Conservation (phyloP, 1,284 basidiomycete species). For the Leccinum cinnamomeum region DNA sequence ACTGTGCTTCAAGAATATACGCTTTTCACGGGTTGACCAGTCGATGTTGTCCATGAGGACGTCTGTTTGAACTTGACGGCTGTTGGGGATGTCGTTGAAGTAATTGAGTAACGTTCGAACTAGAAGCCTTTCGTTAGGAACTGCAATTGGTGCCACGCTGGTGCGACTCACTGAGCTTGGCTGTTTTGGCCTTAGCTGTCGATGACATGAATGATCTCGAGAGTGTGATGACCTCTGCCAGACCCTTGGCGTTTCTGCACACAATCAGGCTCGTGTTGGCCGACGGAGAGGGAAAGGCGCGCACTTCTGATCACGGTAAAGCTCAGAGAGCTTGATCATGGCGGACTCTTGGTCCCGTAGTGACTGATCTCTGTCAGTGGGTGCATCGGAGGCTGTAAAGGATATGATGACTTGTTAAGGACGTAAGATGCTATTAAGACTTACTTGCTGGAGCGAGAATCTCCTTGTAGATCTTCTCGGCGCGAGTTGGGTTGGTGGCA, state of each 20-base stretch:
- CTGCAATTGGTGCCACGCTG: background rate
- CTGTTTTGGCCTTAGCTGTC: constrained; percentile 97
- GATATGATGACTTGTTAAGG: constrained; percentile 7
- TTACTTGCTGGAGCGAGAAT: constrained; percentile 48
- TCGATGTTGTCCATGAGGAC: constrained; percentile 89
- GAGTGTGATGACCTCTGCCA: constrained; percentile 85
- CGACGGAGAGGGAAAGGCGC: constrained; percentile 29
- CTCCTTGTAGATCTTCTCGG: constrained; percentile 70
- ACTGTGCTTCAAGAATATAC: constrained; percentile 94
- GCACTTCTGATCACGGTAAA: constrained; percentile 86
- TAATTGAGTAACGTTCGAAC: constrained; percentile 92
- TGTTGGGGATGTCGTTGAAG: constrained; percentile 78
- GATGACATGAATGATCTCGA: constrained; percentile 91
- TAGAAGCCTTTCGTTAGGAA: constrained; percentile 33
- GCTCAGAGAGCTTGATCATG: constrained; percentile 82
- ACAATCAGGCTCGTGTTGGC: background rate
- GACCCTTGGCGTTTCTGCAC: constrained; percentile 76
- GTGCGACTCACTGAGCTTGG: constrained; percentile 80
- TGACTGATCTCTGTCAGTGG: constrained; percentile 50
- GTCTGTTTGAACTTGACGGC: constrained; percentile 78
- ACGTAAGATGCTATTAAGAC: constrained; percentile 7
- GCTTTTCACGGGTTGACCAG: constrained; percentile 92
- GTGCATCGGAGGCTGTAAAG: constrained; percentile 23
- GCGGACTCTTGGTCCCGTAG: constrained; percentile 86
- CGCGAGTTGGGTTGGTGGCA: constrained; percentile 46